Evolutionary conservation across 768 basidiomycete genomes (phyloP).

Genomic region (Amylocystis lapponica): DNA sequence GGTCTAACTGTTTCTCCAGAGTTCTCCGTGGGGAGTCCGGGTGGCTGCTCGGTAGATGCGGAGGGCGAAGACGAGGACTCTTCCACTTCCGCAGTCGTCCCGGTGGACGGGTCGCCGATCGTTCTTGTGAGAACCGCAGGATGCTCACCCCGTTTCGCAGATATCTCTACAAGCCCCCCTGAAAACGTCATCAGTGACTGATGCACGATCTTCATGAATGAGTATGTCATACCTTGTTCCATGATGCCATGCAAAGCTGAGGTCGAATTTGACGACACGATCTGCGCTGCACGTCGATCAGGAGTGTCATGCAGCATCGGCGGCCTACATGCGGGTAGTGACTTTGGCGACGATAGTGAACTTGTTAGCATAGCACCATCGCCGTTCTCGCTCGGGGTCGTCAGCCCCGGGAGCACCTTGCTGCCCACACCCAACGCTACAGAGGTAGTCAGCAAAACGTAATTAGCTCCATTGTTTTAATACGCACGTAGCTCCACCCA

Average conservation of each 20-base stretch:
- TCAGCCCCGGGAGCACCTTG: slow-evolving; percentile 33
- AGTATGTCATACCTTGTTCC: slow-evolving; percentile 58
- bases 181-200: slow-evolving; percentile 1
- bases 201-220: too few species aligned
- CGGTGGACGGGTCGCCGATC: slow-evolving; percentile 36
- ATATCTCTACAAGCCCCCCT: slow-evolving; percentile 58
- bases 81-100: slow-evolving; percentile 18
- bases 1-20: slow-evolving; percentile 14
- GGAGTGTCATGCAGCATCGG: too few species aligned
- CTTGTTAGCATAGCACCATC: neutral
- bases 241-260: slow-evolving; percentile 59
- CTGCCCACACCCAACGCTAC: slow-evolving; percentile 64
- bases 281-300: too few species aligned
- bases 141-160: slow-evolving; percentile 34
- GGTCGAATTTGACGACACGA: slow-evolving; percentile 21
- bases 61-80: slow-evolving; percentile 6
- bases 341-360: too few species aligned
- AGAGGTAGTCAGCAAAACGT: neutral
- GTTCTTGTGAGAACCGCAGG: slow-evolving; percentile 36
- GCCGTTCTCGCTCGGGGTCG: slow-evolving; percentile 1
- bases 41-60: slow-evolving; percentile 7
- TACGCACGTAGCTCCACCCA: slow-evolving; percentile 74
- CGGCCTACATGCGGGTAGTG: too few species aligned
- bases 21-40: slow-evolving; percentile 3
- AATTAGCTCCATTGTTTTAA: neutral